A percentile compares a stretch with the other conserved stretches of the same genome.
Evolutionary conservation across 2,329 filamentous ascomycete genomes (phyloP).

Genomic region (Akanthomyces lecanii): DNA sequence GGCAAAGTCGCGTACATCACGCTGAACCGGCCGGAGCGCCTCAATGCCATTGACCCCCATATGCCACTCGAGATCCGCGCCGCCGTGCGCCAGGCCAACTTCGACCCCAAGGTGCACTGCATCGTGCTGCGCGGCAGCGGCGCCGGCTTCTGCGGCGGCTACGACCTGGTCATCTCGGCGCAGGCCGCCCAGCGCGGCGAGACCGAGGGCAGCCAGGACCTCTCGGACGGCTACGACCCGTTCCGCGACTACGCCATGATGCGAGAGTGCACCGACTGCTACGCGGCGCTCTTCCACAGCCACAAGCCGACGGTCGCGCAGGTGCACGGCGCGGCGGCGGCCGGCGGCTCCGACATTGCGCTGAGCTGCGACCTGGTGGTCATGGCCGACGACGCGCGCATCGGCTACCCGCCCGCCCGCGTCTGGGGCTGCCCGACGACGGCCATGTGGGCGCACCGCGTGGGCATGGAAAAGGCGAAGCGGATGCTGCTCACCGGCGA

Average conservation of each 20-base stretch:
- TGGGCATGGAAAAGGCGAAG: constrained; percentile 18
- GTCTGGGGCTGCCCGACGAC: constrained; percentile 19
- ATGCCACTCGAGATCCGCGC: constrained; percentile 16
- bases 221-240: constrained; percentile 17
- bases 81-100: constrained; percentile 17
- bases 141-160: constrained; percentile 20
- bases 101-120: constrained; percentile 17
- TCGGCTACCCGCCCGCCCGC: constrained; percentile 18
- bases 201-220: constrained; percentile 19
- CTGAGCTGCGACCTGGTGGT: constrained; percentile 19
- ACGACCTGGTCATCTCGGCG: constrained; percentile 18
- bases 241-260: constrained; percentile 18
- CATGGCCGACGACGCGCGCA: constrained; percentile 19
- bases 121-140: constrained; percentile 18
- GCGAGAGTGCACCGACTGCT: constrained; percentile 18
- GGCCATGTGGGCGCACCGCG: constrained; percentile 19
- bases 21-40: constrained; percentile 18
- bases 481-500: constrained; percentile 19
- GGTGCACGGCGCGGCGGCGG: constrained; percentile 19
- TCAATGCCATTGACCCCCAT: constrained; percentile 19
- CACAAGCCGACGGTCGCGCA: constrained; percentile 20
- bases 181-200: constrained; percentile 15
- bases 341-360: constrained; percentile 19
- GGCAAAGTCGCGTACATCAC: constrained; percentile 20
- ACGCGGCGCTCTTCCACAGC: constrained; percentile 19